Base-by-base conservation (phyloP, 305 asterid genomes). In the Solanum hybrid region DNA sequence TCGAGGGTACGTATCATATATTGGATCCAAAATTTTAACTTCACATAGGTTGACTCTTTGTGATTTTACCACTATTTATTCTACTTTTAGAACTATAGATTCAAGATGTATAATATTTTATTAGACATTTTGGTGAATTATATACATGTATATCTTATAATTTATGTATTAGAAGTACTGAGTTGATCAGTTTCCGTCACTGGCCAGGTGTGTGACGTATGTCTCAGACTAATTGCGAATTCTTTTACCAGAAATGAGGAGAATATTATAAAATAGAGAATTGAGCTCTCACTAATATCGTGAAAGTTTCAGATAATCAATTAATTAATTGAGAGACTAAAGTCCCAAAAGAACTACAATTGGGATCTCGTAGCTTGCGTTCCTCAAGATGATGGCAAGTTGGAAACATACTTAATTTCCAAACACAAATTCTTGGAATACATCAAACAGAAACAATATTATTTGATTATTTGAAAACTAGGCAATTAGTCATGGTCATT, bases 201-300 rank as follows among this genome's bases (percentile, higher is more conserved):
- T 65, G 29, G 29, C 12, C 29, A 65, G 1, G 5, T 9, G 27
- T 22, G 14, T 22, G 75, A 65, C 75, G 5, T 65, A 61, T 22
- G 10, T 20, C 24, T 61, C 26, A 65, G 73, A 8, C 6, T 65
- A 65, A 65, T 22, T 57, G 70, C n/a, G 0, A 51, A 5, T 51
- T 51, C 20, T 22, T 22, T 65, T 65, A 7, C 7, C 20, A 13
- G 61, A 41, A 41, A 41, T 41, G 4, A 6, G 22, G 10, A 57
- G 1, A 7, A 1, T 14, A 8, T 3, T 61, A 61, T 1, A 22
- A 61, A 0, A 61, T 3, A 1, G 2, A 20, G 11, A 20, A 8
- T 61, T 20, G 7, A 24, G 10, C 3, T 24, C 0, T 10, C 1
- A 1, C 1, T 0, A 10, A 5, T 5, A 72, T 3, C 7, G 1